Evolutionary conservation across 2,329 filamentous ascomycete genomes (phyloP), one percentile per base, ranked within the genome.

Genomic region (Gaeumannomyces sp.): DNA sequence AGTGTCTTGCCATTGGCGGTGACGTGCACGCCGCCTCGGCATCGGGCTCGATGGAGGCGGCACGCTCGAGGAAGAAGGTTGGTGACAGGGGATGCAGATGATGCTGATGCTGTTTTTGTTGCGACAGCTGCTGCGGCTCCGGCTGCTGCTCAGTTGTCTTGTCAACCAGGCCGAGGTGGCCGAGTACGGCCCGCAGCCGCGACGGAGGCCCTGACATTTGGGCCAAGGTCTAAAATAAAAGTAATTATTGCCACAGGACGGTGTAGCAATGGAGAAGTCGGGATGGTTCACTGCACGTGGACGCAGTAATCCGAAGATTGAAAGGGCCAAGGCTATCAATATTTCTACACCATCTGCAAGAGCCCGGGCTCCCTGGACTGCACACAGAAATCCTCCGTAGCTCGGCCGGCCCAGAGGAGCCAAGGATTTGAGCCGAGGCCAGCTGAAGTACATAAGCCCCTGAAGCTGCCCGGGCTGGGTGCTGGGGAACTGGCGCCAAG

Each of bases 41-140:
- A 72, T 93, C 81, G 7, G 94, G 94, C 77, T 97, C 94, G 72
- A 98, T 95, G 60, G 85, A 82, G 8, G 93, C 93, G 25, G 94
- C 93, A 64, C 94, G 89, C 69, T 91, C 90, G 28, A 71, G 81
- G 75, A 97, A 97, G 76, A 87, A 89, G 3, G 93, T 97, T 0
- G 94, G 94, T 1, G 92, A 93, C 35, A 98, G 85, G 22, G 89
- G 86, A 76, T 94, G 90, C 71, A 90, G 84, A 75, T 92, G 86
- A 72, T 80, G 76, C 68, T 80, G 80, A 67, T 80, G 77, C 31
- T 22, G 22, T 31, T 35, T 31, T 60, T 16, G 31, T 38, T 7
- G 70, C 22, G 29, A 50, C 58, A 29, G 56, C n/a, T 62, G 62
- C 56, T 60, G 22, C n/a, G 33, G 19, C 57, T n/a, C 19, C 38